Evolutionary conservation across 2,329 filamentous ascomycete species (phyloP), one percentile per base, ranked within the genome.

Genomic region (Claviceps arundinis): DNA sequence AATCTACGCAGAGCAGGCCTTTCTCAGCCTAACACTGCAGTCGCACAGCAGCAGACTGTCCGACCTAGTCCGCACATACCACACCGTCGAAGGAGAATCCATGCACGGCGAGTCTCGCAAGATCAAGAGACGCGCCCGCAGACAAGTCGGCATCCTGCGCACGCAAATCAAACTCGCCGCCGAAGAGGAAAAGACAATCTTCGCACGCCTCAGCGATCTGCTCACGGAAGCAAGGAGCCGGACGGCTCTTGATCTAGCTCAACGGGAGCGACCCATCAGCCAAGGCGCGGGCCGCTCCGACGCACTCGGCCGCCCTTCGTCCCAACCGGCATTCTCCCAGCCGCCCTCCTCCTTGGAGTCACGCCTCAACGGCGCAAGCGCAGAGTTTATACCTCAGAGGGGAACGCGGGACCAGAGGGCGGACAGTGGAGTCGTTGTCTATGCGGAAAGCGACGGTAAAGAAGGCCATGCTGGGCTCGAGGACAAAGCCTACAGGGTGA

Each of bases 161-260:
- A 64, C 63, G 49, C 70, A 69, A 53, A 68, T 80, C 37, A 59
- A 64, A n/a, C 66, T 72, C 44, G 70, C 67, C 0, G 69, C 70
- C 2, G 65, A 69, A 50, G 73, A 78, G 57, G 72, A 80, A 57
- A 69, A 64, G 50, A 57, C 64, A 16, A 69, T 78, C 6, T 60
- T 74, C 41, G 53, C 64, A 16, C 65, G 75, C 2, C 63, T 81
- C n/a, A 64, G 69, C 13, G 75, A 80, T 53, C 57, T 81, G 14
- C 66, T 70, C 37, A 61, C 73, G 16, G 75, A 80, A 60, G 69
- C 75, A 14, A 69, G 72, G 56, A 71, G 68, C 41, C 67, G 69
- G 3, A 69, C 73, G 50, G 62, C 68, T 2, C 69, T 67, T 67
- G 58, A 58, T 34, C 62, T 66, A 40, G 60, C 68, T 2, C 61